These are phyloP conservation scores for Knoxdaviesia capensis DNA, from an alignment of 2,329 filamentous ascomycete genomes.

Conservation along the genomic window DNA sequence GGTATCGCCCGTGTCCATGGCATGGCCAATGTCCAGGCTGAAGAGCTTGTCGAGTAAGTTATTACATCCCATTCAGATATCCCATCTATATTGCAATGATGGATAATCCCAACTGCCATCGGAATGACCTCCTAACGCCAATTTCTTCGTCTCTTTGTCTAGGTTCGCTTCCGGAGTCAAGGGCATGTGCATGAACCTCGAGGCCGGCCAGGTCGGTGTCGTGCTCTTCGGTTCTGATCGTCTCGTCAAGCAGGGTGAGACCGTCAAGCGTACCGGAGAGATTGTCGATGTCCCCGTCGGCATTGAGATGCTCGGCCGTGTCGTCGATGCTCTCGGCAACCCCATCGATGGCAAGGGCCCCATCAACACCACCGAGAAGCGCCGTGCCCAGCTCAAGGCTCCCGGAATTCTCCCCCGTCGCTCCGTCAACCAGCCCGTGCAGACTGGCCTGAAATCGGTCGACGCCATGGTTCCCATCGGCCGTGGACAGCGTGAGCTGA, in stretches of 20 bases:
- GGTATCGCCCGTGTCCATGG: conserved; percentile 99
- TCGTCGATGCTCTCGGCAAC: conserved; percentile 96
- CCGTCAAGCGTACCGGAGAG: conserved; percentile 97
- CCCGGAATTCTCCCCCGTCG: conserved; percentile 92
- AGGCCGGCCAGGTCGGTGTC: conserved; percentile 99
- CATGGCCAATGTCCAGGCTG: conserved; percentile 99
- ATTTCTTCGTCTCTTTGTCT: neutral
- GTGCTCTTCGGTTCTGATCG: conserved; percentile 99
- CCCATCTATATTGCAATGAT: conserved; percentile 1
- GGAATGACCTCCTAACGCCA: neutral
- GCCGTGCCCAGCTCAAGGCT: conserved; percentile 97
- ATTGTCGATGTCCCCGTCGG: conserved; percentile 98
- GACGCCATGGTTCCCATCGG: conserved; percentile 99
- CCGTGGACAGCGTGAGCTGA: conserved; percentile 99
- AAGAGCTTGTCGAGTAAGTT: conserved; percentile 98
- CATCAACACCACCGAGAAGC: conserved; percentile 74
- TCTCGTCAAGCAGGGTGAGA: conserved; percentile 98
- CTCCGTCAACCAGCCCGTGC: conserved; percentile 96
- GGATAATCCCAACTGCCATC: conserved; percentile 7
- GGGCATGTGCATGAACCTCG: conserved; percentile 99
- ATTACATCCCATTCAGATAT: conserved; percentile 1
- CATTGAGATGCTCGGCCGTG: conserved; percentile 82
- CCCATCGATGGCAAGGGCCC: conserved; percentile 99
- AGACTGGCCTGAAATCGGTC: conserved; percentile 98
- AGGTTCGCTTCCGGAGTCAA: conserved; percentile 99